Evolutionary conservation across 306 rosid genomes (phyloP).

Genomic region (Gastrolobium bilobum): DNA sequence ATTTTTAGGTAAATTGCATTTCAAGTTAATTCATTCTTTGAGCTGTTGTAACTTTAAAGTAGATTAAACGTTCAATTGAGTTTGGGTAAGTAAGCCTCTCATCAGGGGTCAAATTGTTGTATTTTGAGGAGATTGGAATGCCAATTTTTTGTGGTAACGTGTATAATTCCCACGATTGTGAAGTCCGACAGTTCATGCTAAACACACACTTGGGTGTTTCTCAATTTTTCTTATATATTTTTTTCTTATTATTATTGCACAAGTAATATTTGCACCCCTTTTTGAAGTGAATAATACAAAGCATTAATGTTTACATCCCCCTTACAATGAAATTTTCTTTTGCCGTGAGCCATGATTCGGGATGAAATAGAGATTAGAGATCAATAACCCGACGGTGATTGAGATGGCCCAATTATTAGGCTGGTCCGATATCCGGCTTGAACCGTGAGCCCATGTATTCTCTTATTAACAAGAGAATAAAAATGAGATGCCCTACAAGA

Average conservation of each 20-base stretch:
- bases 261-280: background rate
- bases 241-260: background rate
- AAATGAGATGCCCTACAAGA: too few relatives aligned
- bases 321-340: too few relatives aligned
- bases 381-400: too few relatives aligned
- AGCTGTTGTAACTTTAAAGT: slow-evolving; percentile 40
- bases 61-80: slow-evolving; percentile 34
- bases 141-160: slow-evolving; percentile 26
- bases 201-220: background rate
- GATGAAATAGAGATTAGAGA: too few relatives aligned
- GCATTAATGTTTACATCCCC: too few relatives aligned
- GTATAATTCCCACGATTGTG: slow-evolving; percentile 4
- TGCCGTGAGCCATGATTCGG: too few relatives aligned
- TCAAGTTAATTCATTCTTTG: slow-evolving; percentile 42
- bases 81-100: slow-evolving; percentile 36
- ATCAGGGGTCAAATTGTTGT: slow-evolving; percentile 44
- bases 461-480: too few relatives aligned
- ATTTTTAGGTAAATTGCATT: slow-evolving; percentile 30
- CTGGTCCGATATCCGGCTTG: too few relatives aligned
- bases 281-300: background rate
- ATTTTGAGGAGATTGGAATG: slow-evolving; percentile 39
- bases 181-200: slow-evolving; percentile 12
- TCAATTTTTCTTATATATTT: background rate
- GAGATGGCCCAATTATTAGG: too few relatives aligned
- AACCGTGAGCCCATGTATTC: too few relatives aligned